Conservation (phyloP, 352 stramenopile genomes). For the Globisporangium spiculum region DNA sequence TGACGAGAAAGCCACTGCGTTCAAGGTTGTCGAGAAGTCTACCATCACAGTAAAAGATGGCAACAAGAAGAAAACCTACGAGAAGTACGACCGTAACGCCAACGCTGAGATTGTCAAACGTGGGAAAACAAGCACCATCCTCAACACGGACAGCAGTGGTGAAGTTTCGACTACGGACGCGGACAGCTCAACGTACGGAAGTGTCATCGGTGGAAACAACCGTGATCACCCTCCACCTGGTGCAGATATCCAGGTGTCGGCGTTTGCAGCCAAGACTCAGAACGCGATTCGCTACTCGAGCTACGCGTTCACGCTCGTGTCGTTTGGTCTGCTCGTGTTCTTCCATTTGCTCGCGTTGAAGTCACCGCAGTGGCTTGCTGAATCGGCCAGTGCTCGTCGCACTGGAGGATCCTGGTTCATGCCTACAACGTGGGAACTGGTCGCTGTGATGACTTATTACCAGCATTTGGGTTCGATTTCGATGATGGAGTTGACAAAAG, state of each 20-base stretch:
- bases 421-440: slow-evolving; percentile 70
- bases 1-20: neutral
- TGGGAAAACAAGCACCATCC: slow-evolving; percentile 5
- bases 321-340: slow-evolving; percentile 45
- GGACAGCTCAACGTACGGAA: slow-evolving; percentile 20
- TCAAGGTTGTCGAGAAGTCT: slow-evolving; percentile 7
- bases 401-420: slow-evolving; percentile 31
- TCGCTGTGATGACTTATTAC: slow-evolving; percentile 57
- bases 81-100: slow-evolving; percentile 25
- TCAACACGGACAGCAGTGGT: neutral
- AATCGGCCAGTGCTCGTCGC: slow-evolving; percentile 17
- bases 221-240: slow-evolving; percentile 46
- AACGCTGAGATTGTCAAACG: slow-evolving; percentile 9
- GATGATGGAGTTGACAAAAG: slow-evolving; percentile 69
- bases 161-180: slow-evolving; percentile 6
- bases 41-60: slow-evolving; percentile 21
- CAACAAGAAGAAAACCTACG: slow-evolving; percentile 13
- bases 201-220: slow-evolving; percentile 48
- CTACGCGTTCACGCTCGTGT: slow-evolving; percentile 49
- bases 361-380: slow-evolving; percentile 36
- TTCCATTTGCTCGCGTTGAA: slow-evolving; percentile 56
- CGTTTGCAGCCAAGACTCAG: slow-evolving; percentile 36
- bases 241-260: slow-evolving; percentile 53
- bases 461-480: slow-evolving; percentile 73
- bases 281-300: slow-evolving; percentile 48